Conservation (phyloP, 2,329 filamentous ascomycete species). For the Trichoderma afroharzianum region DNA sequence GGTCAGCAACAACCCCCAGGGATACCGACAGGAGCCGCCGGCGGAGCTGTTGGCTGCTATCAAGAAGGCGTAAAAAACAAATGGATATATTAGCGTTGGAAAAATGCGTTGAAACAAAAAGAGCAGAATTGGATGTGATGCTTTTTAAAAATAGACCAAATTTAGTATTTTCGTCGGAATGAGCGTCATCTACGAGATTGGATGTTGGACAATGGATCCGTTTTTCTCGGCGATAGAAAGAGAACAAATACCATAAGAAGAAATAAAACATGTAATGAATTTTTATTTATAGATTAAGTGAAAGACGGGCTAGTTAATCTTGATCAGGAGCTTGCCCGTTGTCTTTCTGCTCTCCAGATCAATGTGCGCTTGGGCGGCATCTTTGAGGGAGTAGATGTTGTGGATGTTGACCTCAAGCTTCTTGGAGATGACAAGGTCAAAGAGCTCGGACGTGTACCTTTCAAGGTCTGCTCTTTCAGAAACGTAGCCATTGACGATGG, state of each 20-base stretch:
- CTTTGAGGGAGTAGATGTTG: constrained; percentile 70
- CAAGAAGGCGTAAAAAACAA: constrained; percentile 39
- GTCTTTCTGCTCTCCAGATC: constrained; percentile 82
- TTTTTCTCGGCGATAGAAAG: not conserved
- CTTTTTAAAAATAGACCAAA: constrained; percentile 8
- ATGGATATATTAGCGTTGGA: not conserved
- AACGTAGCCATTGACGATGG: constrained; percentile 69
- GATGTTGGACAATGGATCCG: constrained; percentile 9
- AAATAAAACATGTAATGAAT: not conserved
- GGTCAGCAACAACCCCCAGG: constrained; percentile 95
- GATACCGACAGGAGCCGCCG: constrained; percentile 89
- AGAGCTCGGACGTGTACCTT: constrained; percentile 67
- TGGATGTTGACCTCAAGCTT: constrained; percentile 72
- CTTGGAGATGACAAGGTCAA: constrained; percentile 64
- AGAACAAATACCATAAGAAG: not conserved
- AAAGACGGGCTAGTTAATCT: constrained; percentile 37
- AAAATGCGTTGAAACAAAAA: not conserved
- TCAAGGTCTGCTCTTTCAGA: constrained; percentile 67
- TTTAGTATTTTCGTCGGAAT: not conserved
- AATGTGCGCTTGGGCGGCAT: constrained; percentile 67
- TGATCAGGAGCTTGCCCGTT: constrained; percentile 76
- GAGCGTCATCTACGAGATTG: not conserved
- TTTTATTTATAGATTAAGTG: constrained; percentile 15
- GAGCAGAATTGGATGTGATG: constrained; percentile 11
- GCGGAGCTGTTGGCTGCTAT: constrained; percentile 68